These are phyloP conservation scores for Cytauxzoon felis DNA, from an alignment of 169 alveolate genomes.

Conservation along the genomic window DNA sequence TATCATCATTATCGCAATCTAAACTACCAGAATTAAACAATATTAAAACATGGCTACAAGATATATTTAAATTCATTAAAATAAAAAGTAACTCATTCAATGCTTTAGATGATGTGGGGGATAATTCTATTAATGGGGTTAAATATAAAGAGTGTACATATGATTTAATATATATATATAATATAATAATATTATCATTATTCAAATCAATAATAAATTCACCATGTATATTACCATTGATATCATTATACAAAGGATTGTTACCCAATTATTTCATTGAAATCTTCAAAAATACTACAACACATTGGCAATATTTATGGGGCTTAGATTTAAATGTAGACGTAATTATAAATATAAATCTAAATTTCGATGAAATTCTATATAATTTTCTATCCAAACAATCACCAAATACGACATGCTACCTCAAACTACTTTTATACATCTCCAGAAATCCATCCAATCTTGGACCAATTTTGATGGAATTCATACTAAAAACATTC, in stretches of 20 bases:
- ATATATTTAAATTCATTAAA: too few species aligned
- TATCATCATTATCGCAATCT: too few species aligned
- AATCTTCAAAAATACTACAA: conserved; percentile 8
- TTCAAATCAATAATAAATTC: conserved; percentile 1
- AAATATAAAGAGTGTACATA: neutral
- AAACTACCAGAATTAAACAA: too few species aligned
- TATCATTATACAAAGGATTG: conserved; percentile 1
- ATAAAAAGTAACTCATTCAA: neutral
- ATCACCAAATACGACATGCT: neutral
- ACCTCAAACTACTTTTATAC: neutral
- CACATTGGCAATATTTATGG: neutral
- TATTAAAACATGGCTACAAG: too few species aligned
- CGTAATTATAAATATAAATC: neutral
- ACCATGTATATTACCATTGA: conserved; percentile 14
- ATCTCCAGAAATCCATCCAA: neutral
- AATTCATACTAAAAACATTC: too few species aligned
- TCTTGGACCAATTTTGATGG: neutral
- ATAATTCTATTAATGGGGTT: too few species aligned
- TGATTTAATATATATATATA: neutral
- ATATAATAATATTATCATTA: neutral
- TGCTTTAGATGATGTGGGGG: neutral
- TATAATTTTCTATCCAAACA: neutral
- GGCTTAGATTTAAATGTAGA: neutral
- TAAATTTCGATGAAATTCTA: neutral
- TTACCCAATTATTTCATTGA: neutral